Evolutionary conservation across 2,329 filamentous ascomycete species (phyloP), one percentile per base, ranked within the genome.

Genomic region (Herpotrichia juniperi): DNA sequence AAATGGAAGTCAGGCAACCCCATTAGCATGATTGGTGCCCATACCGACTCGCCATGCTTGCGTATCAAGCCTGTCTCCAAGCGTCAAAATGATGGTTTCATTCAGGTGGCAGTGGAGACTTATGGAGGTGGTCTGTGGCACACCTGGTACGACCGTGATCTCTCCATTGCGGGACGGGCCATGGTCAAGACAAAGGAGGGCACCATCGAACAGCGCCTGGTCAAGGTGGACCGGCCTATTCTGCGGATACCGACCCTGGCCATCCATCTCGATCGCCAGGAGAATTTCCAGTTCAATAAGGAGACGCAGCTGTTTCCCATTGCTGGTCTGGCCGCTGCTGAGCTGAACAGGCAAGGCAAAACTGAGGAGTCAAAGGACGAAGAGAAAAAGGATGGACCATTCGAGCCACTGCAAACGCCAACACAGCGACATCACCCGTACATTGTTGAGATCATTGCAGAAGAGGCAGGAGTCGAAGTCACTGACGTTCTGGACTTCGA

Each of bases 91-190:
- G 89, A 90, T 59, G 93, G 93, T 11, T 99, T 94, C 74, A 77
- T 97, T 57, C 94, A 99, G 76, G 87, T 99, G 51, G 94, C 93
- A 47, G 93, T 97, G 46, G 94, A 99, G 80, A 93, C 91, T 1
- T 99, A 99, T 69, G 94, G 94, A 47, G 94, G 94, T 56, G 94
- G 94, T 50, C 87, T 97, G 67, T 97, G 93, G 93, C 93, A 97
- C 76, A 96, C 91, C 42, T 99, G 86, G 94, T 99, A 99, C 70
- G 94, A 99, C 74, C 87, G 94, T 45, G 94, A 99, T 73, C 79
- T 99, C 56, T 89, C 90, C 64, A 86, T 97, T 48, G 94, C 94
- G 26, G 94, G 94, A 8, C 84, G 94, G 53, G 90, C 90, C 12
- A 87, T 97, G 80, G 90, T 94, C 50, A 86, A 84, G 63, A 87